Conservation (phyloP, 192 early-diverging fungal species). For the Pilaira anomala region DNA sequence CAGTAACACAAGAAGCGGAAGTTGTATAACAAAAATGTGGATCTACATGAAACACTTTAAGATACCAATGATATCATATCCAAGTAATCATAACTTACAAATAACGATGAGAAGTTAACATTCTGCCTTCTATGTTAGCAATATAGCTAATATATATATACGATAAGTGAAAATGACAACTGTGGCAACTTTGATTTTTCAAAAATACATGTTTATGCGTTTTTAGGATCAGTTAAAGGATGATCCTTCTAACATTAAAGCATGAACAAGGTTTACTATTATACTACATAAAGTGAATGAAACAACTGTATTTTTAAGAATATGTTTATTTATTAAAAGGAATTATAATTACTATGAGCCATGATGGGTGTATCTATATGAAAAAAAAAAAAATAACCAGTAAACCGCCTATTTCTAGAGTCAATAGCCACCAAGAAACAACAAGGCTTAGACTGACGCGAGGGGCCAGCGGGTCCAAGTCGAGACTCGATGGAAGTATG, state of each 20-base stretch:
- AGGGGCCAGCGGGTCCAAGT: slow-evolving; percentile 2
- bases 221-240: neutral
- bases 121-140: too few relatives aligned
- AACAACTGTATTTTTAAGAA: neutral
- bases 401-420: slow-evolving; percentile 5
- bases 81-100: neutral
- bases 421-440: neutral
- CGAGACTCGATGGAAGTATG: slow-evolving; percentile 2
- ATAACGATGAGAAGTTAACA: too few relatives aligned
- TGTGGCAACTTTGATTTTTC: neutral
- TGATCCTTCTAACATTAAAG: neutral
- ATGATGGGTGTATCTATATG: neutral
- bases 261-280: neutral
- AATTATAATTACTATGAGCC: neutral
- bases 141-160: neutral
- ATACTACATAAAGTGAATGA: neutral
- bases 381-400: slow-evolving; percentile 1
- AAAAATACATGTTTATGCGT: neutral
- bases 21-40: too few relatives aligned
- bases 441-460: slow-evolving; percentile 8
- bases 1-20: too few relatives aligned
- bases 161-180: neutral
- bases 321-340: neutral
- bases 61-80: neutral
- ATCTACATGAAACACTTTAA: neutral